Evolutionary conservation across 176 grass and related monocot species (phyloP).

Genomic region (Zea luxurians): DNA sequence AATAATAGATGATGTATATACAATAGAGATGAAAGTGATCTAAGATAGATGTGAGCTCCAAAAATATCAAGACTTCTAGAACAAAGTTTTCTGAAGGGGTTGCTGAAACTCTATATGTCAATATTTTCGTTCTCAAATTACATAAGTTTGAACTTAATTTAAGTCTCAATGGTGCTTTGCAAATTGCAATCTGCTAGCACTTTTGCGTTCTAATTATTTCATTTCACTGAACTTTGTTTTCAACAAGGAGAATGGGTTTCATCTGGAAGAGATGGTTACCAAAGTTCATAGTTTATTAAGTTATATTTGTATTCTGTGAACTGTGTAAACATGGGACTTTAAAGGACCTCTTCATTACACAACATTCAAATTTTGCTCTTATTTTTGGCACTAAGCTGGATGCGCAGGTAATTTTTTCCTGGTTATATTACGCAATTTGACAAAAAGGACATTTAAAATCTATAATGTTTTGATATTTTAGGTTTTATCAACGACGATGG

Average conservation of each 20-base stretch:
- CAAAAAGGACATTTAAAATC: background rate
- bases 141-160: constrained; percentile 33
- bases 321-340: constrained; percentile 70
- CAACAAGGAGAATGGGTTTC: constrained; percentile 98
- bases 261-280: constrained; percentile 60
- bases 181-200: background rate
- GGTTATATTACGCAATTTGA: constrained; percentile 7
- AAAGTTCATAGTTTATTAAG: constrained; percentile 56
- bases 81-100: constrained; percentile 83
- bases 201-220: constrained; percentile 18
- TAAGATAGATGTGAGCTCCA: too few species aligned
- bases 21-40: too few species aligned
- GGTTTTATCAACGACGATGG: constrained; percentile 99
- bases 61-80: too few species aligned
- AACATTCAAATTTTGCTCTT: constrained; percentile 86
- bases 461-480: constrained; percentile 44
- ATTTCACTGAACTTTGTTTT: constrained; percentile 32
- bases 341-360: constrained; percentile 79
- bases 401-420: constrained; percentile 80
- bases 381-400: constrained; percentile 98
- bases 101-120: constrained; percentile 72
- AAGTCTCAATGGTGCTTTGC: background rate
- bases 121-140: constrained; percentile 36
- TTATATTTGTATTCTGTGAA: constrained; percentile 93
- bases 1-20: too few species aligned